Percentiles rank a stretch among this genome's conserved stretches.
phyloP scores from a whole-genome alignment of 1,284 basidiomycete species.

The Malassezia psittaci region DNA sequence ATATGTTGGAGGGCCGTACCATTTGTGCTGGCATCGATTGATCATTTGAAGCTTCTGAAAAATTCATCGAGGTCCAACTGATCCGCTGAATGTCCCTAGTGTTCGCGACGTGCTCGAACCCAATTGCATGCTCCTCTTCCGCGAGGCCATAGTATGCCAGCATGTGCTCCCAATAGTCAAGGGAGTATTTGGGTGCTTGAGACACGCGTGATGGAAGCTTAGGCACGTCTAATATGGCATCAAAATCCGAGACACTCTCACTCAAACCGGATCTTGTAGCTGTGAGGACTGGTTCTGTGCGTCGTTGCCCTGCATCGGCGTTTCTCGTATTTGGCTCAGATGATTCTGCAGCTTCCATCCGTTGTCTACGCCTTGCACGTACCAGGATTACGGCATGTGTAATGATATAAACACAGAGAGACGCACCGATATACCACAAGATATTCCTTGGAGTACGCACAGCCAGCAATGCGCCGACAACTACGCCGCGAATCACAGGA shows the following conservation, averaged over 20 bases:
- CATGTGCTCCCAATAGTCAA: slow-evolving; percentile 5
- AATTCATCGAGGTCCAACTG: slow-evolving; percentile 4
- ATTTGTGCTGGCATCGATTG: not conserved
- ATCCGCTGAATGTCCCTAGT: not conserved
- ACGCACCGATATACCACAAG: not conserved
- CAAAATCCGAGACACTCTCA: not conserved
- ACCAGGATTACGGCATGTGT: not conserved
- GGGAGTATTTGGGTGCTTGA: not conserved
- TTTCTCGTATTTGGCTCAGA: not conserved
- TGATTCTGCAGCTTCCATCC: not conserved
- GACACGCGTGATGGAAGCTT: slow-evolving; percentile 2
- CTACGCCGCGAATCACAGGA: not conserved
- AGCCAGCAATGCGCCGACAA: not conserved
- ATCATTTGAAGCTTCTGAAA: not conserved
- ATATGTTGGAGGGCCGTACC: not conserved
- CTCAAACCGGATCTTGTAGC: too few relatives aligned
- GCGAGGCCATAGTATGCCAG: slow-evolving; percentile 12
- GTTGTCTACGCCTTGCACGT: not conserved
- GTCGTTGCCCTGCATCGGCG: not conserved
- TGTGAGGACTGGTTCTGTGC: too few relatives aligned
- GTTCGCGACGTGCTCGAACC: slow-evolving; percentile 9
- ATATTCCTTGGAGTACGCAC: not conserved
- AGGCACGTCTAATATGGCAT: slow-evolving; percentile 6
- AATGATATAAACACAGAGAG: not conserved
- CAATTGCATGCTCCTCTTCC: slow-evolving; percentile 11